These are phyloP conservation scores for Casaregolazyma suthepensis DNA, from an alignment of 1,139 yeast genomes.

Conservation along the genomic window DNA sequence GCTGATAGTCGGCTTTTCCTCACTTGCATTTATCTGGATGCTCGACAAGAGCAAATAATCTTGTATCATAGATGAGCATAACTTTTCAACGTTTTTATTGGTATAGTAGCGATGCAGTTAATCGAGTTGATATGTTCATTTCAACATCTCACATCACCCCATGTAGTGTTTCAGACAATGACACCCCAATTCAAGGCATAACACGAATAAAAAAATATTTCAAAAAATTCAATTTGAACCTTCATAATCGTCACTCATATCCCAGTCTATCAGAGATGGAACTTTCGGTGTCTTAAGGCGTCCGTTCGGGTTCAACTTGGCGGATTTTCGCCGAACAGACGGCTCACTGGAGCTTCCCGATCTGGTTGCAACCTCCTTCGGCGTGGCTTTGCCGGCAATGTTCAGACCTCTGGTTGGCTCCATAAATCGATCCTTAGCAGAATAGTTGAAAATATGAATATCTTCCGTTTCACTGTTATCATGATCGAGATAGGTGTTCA, in stretches of 20 bases:
- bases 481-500: not conserved
- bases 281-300: not conserved
- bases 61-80: not conserved
- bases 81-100: not conserved
- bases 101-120: not conserved
- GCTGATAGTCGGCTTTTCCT: not conserved
- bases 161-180: too few relatives aligned
- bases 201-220: not conserved
- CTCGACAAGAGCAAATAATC: not conserved
- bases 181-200: not conserved
- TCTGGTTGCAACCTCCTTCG: not conserved
- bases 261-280: slow-evolving; percentile 2
- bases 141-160: not conserved
- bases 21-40: not conserved
- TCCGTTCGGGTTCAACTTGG: slow-evolving; percentile 5
- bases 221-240: not conserved
- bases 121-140: not conserved
- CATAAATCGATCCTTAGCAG: not conserved
- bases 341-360: not conserved
- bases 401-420: not conserved
- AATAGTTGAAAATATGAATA: not conserved
- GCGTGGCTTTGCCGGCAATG: not conserved
- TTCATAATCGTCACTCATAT: not conserved
- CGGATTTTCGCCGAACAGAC: not conserved
- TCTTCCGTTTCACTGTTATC: not conserved